Evolutionary conservation across 139 green algal genomes (phyloP).

Genomic region (Picochlorum sp.): DNA sequence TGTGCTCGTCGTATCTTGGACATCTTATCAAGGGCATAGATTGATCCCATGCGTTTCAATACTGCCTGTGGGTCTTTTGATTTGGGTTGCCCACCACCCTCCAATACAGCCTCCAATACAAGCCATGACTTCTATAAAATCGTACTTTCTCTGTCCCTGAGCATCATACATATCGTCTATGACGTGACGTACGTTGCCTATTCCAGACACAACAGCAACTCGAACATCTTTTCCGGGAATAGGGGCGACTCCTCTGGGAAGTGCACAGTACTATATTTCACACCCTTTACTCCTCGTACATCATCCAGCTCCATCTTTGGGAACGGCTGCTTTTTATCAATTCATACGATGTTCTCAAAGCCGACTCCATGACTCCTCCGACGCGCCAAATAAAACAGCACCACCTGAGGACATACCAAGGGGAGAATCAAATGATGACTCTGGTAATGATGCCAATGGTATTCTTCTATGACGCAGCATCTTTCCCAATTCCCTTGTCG

Average conservation of each 20-base stretch:
- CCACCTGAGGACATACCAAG: constrained; percentile 38
- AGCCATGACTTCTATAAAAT: constrained; percentile 51
- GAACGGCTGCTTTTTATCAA: constrained; percentile 28
- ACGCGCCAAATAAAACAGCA: constrained; percentile 51
- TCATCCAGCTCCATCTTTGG: constrained; percentile 22
- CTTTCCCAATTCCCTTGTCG: constrained; percentile 48
- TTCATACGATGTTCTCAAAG: constrained; percentile 56
- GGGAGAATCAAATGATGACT: constrained; percentile 39
- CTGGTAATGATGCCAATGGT: constrained; percentile 32
- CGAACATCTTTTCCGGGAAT: constrained; percentile 25
- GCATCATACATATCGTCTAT: constrained; percentile 30
- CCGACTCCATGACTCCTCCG: constrained; percentile 68
- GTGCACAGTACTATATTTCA: constrained; percentile 43
- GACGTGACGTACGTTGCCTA: constrained; percentile 59
- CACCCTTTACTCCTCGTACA: constrained; percentile 47
- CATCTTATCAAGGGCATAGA: constrained; percentile 23
- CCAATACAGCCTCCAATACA: constrained; percentile 46
- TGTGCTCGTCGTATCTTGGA: constrained; percentile 18
- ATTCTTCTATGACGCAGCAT: constrained; percentile 38
- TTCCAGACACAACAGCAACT: constrained; percentile 53
- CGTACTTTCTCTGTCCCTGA: constrained; percentile 18
- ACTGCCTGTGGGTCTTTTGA: constrained; percentile 42
- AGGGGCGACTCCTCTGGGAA: constrained; percentile 15
- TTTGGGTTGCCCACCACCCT: constrained; percentile 61
- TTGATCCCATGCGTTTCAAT: constrained; percentile 38